Percentiles rank a stretch among this genome's conserved stretches.
phyloP scores from a whole-genome alignment of 148 eudicot species.

The Camellia lanceoleosa region DNA sequence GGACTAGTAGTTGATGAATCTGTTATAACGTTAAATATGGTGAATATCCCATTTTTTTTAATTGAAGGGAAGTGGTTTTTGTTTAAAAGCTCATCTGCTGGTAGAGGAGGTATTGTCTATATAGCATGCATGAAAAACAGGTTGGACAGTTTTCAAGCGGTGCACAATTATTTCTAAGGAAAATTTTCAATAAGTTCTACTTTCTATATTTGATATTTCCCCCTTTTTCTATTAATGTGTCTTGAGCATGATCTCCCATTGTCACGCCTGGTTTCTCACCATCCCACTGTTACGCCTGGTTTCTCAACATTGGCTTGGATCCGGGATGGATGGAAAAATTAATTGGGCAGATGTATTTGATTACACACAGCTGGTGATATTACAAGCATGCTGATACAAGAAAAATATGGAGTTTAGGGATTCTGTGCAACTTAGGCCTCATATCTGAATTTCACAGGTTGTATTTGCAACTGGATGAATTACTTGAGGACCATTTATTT shows the following conservation, averaged over 20 bases:
- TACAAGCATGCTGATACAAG: background rate
- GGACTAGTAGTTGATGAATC: background rate
- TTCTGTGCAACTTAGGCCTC: background rate
- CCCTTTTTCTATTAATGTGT: background rate
- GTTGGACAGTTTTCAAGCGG: background rate
- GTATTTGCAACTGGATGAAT: background rate
- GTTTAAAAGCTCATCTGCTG: background rate
- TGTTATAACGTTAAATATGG: too few relatives aligned
- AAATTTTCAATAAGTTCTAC: too few relatives aligned
- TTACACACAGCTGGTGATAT: background rate
- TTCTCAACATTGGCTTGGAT: background rate
- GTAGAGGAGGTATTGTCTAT: background rate
- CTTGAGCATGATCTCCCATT: conserved; percentile 5
- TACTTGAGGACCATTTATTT: too few relatives aligned
- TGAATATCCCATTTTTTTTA: background rate
- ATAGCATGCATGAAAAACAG: background rate
- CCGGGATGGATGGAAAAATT: background rate
- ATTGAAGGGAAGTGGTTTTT: background rate
- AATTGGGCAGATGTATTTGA: background rate
- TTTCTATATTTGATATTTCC: too few relatives aligned
- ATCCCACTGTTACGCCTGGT: background rate
- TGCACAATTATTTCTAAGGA: too few relatives aligned
- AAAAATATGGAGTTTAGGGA: background rate
- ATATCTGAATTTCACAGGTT: background rate
- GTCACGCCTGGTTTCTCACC: background rate